These are phyloP conservation scores for Pyrenula aspistea DNA, from an alignment of 495 filamentous ascomycete genomes.

Conservation along the genomic window DNA sequence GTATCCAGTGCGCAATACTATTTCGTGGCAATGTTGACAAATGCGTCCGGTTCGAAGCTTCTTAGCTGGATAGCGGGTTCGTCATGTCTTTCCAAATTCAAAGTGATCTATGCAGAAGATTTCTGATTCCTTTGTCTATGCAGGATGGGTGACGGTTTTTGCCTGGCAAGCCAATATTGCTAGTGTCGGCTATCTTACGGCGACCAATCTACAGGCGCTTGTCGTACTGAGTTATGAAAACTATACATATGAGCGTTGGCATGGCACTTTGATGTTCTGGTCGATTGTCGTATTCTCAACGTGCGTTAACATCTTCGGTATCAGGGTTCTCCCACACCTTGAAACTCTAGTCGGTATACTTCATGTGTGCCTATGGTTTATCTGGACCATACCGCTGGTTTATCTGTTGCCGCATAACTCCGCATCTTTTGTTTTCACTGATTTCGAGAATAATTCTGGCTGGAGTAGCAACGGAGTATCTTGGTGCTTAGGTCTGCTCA, in stretches of 20 bases:
- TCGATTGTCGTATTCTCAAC: conserved; percentile 18
- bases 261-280: conserved; percentile 34
- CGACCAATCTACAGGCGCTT: conserved; percentile 29
- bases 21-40: conserved; percentile 28
- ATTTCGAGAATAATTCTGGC: conserved; percentile 21
- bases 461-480: conserved; percentile 27
- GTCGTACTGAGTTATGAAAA: conserved; percentile 24
- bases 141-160: conserved; percentile 28
- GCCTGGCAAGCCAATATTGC: conserved; percentile 26
- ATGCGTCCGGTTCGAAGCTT: conserved; percentile 13
- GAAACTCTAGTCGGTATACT: conserved; percentile 31
- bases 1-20: conserved; percentile 31
- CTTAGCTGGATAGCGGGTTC: conserved; percentile 13
- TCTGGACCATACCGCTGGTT: conserved; percentile 27
- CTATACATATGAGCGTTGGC: conserved; percentile 30
- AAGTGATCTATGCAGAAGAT: neutral
- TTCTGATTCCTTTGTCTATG: neutral
- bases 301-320: conserved; percentile 27
- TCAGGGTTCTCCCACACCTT: conserved; percentile 27
- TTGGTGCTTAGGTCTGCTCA: conserved; percentile 26
- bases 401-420: conserved; percentile 27
- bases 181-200: conserved; percentile 21
- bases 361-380: conserved; percentile 35
- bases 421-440: conserved; percentile 28
- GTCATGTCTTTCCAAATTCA: neutral